Conservation (phyloP, 139 green algal species). For the Nannochloris sp. region DNA sequence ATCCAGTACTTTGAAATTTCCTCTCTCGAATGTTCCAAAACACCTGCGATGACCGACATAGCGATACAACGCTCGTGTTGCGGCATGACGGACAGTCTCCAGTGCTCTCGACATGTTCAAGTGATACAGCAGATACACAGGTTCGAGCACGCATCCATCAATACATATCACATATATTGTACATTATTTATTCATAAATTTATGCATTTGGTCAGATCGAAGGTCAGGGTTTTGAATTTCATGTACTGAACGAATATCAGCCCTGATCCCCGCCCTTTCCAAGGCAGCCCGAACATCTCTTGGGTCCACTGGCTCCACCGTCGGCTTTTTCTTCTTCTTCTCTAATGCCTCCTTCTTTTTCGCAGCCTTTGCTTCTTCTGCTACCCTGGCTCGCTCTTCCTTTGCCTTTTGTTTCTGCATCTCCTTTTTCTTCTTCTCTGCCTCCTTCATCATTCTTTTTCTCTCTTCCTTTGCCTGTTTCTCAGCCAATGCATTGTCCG, state of each 20-base stretch:
- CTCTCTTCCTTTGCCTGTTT: slow-evolving; percentile 4
- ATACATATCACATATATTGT: not conserved
- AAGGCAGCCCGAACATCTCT: not conserved
- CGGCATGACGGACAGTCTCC: not conserved
- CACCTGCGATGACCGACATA: not conserved
- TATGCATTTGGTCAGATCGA: too few relatives aligned
- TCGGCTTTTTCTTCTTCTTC: not conserved
- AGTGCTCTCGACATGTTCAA: not conserved
- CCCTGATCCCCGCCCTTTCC: not conserved
- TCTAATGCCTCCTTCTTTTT: not conserved
- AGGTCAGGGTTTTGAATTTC: slow-evolving; percentile 1
- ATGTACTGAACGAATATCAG: not conserved
- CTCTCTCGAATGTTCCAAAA: not conserved
- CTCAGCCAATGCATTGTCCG: slow-evolving; percentile 5
- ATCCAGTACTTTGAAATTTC: not conserved
- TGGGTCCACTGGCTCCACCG: not conserved
- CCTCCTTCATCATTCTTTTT: slow-evolving; percentile 12
- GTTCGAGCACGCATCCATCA: not conserved
- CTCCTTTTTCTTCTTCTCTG: slow-evolving; percentile 16
- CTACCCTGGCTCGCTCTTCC: slow-evolving; percentile 1
- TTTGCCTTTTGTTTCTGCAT: slow-evolving; percentile 8
- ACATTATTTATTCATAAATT: not conserved
- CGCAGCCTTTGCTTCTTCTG: slow-evolving; percentile 1
- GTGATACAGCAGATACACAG: not conserved
- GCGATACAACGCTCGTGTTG: not conserved